Conservation (phyloP, 768 basidiomycete species). For the Suillus bovinus region DNA sequence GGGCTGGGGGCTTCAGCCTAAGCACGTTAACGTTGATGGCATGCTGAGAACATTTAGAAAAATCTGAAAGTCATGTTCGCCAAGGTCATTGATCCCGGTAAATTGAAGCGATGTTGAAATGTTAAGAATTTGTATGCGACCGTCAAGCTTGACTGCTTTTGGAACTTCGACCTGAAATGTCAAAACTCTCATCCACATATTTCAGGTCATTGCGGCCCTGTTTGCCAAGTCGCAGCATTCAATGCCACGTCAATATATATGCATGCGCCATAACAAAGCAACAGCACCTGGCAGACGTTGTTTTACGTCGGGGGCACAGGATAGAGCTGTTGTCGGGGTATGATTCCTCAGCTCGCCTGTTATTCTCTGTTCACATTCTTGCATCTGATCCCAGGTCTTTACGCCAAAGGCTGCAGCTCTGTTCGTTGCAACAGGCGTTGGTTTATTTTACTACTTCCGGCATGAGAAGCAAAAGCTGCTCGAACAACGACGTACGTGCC, state of each 20-base stretch:
- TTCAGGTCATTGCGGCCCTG: not conserved
- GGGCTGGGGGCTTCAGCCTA: too few relatives aligned
- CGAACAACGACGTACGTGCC: conserved; percentile 67
- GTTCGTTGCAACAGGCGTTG: conserved; percentile 81
- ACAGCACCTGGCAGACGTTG: not conserved
- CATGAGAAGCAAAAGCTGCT: conserved; percentile 79
- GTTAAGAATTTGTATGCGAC: not conserved
- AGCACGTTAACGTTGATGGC: too few relatives aligned
- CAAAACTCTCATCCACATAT: not conserved
- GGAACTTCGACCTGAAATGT: conserved; percentile 1
- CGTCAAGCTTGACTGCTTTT: not conserved
- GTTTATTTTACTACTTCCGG: conserved; percentile 86
- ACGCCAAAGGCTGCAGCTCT: conserved; percentile 82
- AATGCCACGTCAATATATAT: not conserved
- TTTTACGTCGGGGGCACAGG: conserved; percentile 27
- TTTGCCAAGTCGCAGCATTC: not conserved
- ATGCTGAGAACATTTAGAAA: too few relatives aligned
- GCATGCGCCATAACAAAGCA: not conserved
- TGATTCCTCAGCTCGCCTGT: conserved; percentile 2
- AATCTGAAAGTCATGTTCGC: too few relatives aligned
- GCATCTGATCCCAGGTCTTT: conserved; percentile 65
- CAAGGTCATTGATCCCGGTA: too few relatives aligned
- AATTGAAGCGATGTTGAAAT: not conserved
- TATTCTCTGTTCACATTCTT: not conserved
- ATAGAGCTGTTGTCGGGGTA: conserved; percentile 38